Percentiles rank a stretch among this genome's conserved stretches.
Evolutionary conservation across 257 asterid species (phyloP).

Genomic region (Ophiorrhiza pumila): DNA sequence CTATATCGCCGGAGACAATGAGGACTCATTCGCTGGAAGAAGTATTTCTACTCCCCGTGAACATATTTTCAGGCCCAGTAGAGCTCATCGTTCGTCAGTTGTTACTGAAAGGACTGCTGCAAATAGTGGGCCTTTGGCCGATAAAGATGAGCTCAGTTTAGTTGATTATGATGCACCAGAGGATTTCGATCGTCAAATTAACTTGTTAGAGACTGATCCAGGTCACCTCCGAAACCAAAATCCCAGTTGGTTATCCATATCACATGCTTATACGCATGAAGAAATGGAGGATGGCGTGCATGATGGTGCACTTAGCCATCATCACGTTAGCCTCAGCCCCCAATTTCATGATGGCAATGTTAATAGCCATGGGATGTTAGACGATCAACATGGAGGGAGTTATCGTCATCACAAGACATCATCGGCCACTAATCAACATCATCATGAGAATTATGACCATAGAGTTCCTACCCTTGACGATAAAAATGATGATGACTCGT

Average conservation of each 20-base stretch:
- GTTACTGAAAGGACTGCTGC: slow-evolving; percentile 29
- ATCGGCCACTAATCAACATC: background rate
- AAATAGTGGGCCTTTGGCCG: slow-evolving; percentile 30
- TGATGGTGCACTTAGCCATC: background rate
- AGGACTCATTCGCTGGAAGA: slow-evolving; percentile 25
- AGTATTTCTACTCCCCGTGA: slow-evolving; percentile 22
- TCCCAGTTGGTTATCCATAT: slow-evolving; percentile 47
- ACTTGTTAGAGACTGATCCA: slow-evolving; percentile 34
- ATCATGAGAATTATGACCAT: slow-evolving; percentile 19
- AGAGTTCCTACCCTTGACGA: slow-evolving; percentile 5
- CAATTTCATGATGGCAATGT: slow-evolving; percentile 5
- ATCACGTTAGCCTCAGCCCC: background rate
- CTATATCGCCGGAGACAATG: slow-evolving; percentile 33
- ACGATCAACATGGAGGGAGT: background rate
- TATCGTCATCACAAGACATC: background rate
- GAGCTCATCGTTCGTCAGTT: slow-evolving; percentile 18
- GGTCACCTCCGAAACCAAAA: slow-evolving; percentile 22
- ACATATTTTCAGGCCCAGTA: slow-evolving; percentile 10
- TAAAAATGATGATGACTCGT: slow-evolving; percentile 17
- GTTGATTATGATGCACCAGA: slow-evolving; percentile 31
- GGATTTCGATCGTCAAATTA: slow-evolving; percentile 38
- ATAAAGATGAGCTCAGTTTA: slow-evolving; percentile 28
- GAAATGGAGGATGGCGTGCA: background rate
- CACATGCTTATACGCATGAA: slow-evolving; percentile 36
- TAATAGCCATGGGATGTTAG: background rate